Percentiles rank a stretch among this genome's conserved stretches.
phyloP scores from a whole-genome alignment of 1,284 basidiomycete genomes.

The Austroboletus rostrupii region DNA sequence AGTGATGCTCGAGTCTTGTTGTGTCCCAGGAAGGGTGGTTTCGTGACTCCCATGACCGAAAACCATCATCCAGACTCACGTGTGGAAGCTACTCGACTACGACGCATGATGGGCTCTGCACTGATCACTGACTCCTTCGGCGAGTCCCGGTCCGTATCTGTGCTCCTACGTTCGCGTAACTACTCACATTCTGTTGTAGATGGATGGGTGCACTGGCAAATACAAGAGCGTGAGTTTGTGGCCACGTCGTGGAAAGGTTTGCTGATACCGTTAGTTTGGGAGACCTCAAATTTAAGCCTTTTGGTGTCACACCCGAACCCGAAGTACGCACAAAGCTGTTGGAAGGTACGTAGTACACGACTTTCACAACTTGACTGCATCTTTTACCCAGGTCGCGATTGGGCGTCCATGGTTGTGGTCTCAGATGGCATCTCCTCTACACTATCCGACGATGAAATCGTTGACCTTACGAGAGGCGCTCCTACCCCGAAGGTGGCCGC shows the following conservation, averaged over 20 bases:
- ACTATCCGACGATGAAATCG: constrained; percentile 90
- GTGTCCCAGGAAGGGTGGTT: constrained; percentile 70
- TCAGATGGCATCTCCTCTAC: constrained; percentile 92
- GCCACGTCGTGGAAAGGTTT: neutral
- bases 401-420: constrained; percentile 77
- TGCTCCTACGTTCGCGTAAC: neutral
- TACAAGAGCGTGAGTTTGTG: constrained; percentile 69
- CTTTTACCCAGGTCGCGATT: constrained; percentile 53
- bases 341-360: constrained; percentile 46
- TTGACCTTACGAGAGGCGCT: constrained; percentile 80
- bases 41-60: constrained; percentile 80
- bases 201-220: constrained; percentile 98
- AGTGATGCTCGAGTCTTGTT: constrained; percentile 90
- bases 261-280: constrained; percentile 60
- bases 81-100: constrained; percentile 79
- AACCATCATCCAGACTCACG: constrained; percentile 90
- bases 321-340: constrained; percentile 83
- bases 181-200: constrained; percentile 34
- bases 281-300: constrained; percentile 85
- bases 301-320: constrained; percentile 93
- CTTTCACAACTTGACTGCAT: constrained; percentile 3
- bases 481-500: constrained; percentile 79
- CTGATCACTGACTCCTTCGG: constrained; percentile 94
- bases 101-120: constrained; percentile 87
- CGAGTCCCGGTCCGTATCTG: constrained; percentile 67